phyloP scores from a whole-genome alignment of 305 asterid genomes.

The Rubia tinctorum region DNA sequence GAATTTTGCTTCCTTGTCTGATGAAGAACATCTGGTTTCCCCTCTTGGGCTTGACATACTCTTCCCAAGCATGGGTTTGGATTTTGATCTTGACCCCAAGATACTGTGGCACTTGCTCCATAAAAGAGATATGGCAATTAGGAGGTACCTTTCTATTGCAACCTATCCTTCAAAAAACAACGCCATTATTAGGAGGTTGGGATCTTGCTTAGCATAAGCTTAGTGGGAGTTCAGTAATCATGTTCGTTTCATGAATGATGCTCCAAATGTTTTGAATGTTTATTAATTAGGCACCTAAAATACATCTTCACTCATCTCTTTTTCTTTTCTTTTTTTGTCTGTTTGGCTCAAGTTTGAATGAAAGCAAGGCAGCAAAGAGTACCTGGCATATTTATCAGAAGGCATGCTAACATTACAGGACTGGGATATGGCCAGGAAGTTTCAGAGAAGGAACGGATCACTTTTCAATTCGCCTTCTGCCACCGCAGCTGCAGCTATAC shows the following conservation, averaged over 20 bases:
- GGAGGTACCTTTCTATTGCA: conserved; percentile 38
- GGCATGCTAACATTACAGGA: conserved; percentile 50
- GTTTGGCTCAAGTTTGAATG: conserved; percentile 33
- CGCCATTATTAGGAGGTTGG: too few species aligned
- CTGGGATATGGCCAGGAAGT: conserved; percentile 58
- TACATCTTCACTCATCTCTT: not conserved
- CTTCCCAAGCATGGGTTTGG: conserved; percentile 64
- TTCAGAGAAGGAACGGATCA: conserved; percentile 76
- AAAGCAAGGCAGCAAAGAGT: conserved; percentile 43
- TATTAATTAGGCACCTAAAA: too few species aligned
- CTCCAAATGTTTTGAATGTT: too few species aligned
- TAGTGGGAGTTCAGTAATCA: too few species aligned
- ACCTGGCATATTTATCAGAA: conserved; percentile 66
- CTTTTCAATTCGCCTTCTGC: conserved; percentile 91
- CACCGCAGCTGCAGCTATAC: conserved; percentile 73
- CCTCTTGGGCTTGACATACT: conserved; percentile 77
- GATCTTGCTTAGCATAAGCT: too few species aligned
- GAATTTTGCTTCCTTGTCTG: conserved; percentile 47
- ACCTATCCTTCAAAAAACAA: too few species aligned
- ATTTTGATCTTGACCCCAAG: conserved; percentile 51
- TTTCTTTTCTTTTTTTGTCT: not conserved
- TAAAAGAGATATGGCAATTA: conserved; percentile 61
- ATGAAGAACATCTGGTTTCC: conserved; percentile 40
- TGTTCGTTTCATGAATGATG: too few species aligned
- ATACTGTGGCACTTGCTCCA: conserved; percentile 34